A percentile compares a stretch with the other conserved stretches of the same genome.
These are phyloP conservation scores for Candida cerambycidarum DNA, from an alignment of 805 yeast species.

Conservation along the genomic window DNA sequence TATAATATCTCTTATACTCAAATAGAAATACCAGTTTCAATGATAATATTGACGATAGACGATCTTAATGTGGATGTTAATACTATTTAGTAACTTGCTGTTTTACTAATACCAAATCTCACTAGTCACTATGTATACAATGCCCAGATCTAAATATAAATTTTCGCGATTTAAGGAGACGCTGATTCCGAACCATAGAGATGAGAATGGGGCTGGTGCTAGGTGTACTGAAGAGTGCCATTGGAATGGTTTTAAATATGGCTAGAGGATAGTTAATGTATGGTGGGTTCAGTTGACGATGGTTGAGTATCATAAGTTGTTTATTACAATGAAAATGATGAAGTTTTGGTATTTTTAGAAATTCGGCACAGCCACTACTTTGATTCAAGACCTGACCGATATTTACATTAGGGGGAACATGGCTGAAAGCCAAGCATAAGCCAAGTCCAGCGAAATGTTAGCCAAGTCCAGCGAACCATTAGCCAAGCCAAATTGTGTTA, in stretches of 20 bases:
- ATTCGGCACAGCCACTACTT: conserved; percentile 1
- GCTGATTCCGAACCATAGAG: not conserved
- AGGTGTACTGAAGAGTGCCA: too few relatives aligned
- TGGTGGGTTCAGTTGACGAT: too few relatives aligned
- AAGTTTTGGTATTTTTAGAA: conserved; percentile 4
- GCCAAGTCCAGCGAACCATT: too few relatives aligned
- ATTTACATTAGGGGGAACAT: too few relatives aligned
- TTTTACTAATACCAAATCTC: not conserved
- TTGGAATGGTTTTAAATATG: too few relatives aligned
- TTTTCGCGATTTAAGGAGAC: conserved; percentile 3
- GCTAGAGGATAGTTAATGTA: too few relatives aligned
- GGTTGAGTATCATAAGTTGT: too few relatives aligned
- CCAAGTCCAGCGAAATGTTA: too few relatives aligned
- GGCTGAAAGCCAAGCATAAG: too few relatives aligned
- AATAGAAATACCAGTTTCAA: not conserved
- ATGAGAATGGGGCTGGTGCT: too few relatives aligned
- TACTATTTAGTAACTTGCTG: not conserved
- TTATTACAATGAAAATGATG: too few relatives aligned
- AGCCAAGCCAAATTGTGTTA: too few relatives aligned
- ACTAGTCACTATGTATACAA: not conserved
- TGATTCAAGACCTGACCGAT: not conserved
- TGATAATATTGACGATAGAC: not conserved
- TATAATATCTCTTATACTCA: not conserved
- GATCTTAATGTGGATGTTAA: not conserved
- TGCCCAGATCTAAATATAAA: conserved; percentile 6